Evolutionary conservation across 371 early-diverging fungal species (phyloP).

Genomic region (Mucor racemosus): DNA sequence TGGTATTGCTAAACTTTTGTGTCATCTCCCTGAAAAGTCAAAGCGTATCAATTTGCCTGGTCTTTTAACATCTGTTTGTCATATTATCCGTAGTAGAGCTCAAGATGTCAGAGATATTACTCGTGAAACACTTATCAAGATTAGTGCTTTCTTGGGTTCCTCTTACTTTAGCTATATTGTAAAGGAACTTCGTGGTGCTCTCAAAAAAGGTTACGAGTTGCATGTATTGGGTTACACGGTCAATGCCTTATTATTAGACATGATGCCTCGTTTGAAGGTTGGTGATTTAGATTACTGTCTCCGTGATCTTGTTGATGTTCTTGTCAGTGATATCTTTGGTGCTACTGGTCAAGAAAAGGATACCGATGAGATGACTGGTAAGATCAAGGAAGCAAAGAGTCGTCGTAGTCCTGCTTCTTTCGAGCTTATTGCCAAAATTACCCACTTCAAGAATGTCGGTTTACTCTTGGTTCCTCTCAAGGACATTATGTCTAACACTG

Average conservation of each 20-base stretch:
- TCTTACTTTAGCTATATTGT: conserved; percentile 85
- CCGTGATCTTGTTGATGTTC: conserved; percentile 67
- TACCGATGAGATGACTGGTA: conserved; percentile 84
- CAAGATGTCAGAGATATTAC: conserved; percentile 87
- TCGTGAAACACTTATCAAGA: conserved; percentile 86
- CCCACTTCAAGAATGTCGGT: conserved; percentile 68
- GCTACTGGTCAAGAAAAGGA: conserved; percentile 88
- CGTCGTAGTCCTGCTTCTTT: conserved; percentile 83
- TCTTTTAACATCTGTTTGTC: conserved; percentile 83
- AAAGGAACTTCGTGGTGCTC: conserved; percentile 78
- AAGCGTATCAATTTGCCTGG: conserved; percentile 83
- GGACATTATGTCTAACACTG: conserved; percentile 85
- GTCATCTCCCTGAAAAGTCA: conserved; percentile 75
- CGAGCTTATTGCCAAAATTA: conserved; percentile 73
- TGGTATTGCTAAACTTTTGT: conserved; percentile 83
- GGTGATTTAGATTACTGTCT: conserved; percentile 86
- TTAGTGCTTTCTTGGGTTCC: conserved; percentile 84
- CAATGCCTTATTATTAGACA: conserved; percentile 74
- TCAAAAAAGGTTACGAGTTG: conserved; percentile 86
- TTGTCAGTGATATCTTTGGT: conserved; percentile 92
- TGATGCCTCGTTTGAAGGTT: conserved; percentile 62
- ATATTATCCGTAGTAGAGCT: conserved; percentile 80
- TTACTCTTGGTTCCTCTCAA: conserved; percentile 82
- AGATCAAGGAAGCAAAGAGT: conserved; percentile 88
- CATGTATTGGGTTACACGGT: conserved; percentile 94